Conservation (phyloP, 805 yeast species). For the Candida silvicultrix region DNA sequence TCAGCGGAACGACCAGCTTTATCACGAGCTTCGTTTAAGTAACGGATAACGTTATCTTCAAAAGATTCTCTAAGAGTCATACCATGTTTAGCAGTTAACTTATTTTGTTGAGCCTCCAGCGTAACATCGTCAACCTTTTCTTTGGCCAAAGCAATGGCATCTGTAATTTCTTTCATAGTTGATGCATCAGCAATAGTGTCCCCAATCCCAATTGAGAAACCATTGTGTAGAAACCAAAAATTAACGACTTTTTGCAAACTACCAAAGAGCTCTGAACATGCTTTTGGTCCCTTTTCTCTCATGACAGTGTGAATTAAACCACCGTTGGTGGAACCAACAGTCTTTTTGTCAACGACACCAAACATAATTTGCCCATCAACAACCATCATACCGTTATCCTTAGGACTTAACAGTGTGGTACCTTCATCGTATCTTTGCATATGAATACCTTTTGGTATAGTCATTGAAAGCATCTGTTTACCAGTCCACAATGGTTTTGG, state of each 20-base stretch:
- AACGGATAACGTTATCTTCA: conserved; percentile 94
- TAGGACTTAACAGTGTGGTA: conserved; percentile 74
- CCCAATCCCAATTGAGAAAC: conserved; percentile 99
- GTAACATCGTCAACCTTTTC: conserved; percentile 91
- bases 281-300: conserved; percentile 93
- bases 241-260: conserved; percentile 93
- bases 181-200: conserved; percentile 98
- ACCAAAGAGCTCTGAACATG: conserved; percentile 87
- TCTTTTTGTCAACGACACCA: conserved; percentile 97
- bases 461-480: conserved; percentile 86
- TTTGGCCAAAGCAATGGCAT: conserved; percentile 90
- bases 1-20: conserved; percentile 99
- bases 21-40: conserved; percentile 96
- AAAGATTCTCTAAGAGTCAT: conserved; percentile 98
- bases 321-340: conserved; percentile 98
- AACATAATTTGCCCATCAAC: conserved; percentile 94
- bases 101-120: conserved; percentile 83
- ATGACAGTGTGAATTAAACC: conserved; percentile 96
- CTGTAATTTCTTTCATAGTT: conserved; percentile 91
- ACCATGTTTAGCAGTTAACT: conserved; percentile 95
- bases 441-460: conserved; percentile 94
- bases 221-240: conserved; percentile 93
- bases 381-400: conserved; percentile 93
- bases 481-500: conserved; percentile 99
- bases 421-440: conserved; percentile 91